Percentiles rank a stretch among this genome's conserved stretches.
These are phyloP conservation scores for Brassica hybrid DNA, from an alignment of 441 rosid species.

Conservation along the genomic window DNA sequence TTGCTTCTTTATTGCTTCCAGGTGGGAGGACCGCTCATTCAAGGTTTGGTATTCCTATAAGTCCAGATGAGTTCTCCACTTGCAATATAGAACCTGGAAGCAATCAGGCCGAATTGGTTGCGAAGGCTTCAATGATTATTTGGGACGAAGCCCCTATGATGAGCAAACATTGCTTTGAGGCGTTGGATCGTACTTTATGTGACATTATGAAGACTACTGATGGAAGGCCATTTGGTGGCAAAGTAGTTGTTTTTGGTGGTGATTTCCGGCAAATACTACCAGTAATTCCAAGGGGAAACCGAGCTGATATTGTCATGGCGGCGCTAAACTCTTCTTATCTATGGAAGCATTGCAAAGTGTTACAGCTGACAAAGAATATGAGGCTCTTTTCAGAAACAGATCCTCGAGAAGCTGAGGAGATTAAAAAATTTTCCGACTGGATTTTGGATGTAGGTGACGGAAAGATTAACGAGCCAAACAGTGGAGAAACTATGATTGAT, in stretches of 20 bases:
- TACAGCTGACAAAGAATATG: too few relatives aligned
- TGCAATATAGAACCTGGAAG: background rate
- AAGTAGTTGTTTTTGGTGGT: background rate
- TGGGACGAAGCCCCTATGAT: background rate
- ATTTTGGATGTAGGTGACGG: background rate
- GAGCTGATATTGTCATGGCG: background rate
- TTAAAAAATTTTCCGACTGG: background rate
- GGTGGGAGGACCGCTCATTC: background rate
- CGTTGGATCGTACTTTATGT: background rate
- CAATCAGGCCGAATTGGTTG: background rate
- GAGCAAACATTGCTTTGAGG: background rate
- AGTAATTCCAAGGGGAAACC: background rate
- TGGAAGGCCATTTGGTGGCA: background rate
- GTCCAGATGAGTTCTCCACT: background rate
- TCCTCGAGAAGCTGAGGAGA: too few relatives aligned
- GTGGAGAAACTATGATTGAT: background rate
- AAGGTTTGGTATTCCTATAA: background rate
- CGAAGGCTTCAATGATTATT: background rate
- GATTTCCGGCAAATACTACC: background rate
- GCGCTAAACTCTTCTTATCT: too few relatives aligned
- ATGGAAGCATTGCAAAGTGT: too few relatives aligned
- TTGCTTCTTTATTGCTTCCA: background rate
- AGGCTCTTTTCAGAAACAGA: too few relatives aligned
- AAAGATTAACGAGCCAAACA: background rate
- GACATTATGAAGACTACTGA: background rate